These are phyloP conservation scores for Salix udensis DNA, from an alignment of 345 rosid species.

Conservation along the genomic window DNA sequence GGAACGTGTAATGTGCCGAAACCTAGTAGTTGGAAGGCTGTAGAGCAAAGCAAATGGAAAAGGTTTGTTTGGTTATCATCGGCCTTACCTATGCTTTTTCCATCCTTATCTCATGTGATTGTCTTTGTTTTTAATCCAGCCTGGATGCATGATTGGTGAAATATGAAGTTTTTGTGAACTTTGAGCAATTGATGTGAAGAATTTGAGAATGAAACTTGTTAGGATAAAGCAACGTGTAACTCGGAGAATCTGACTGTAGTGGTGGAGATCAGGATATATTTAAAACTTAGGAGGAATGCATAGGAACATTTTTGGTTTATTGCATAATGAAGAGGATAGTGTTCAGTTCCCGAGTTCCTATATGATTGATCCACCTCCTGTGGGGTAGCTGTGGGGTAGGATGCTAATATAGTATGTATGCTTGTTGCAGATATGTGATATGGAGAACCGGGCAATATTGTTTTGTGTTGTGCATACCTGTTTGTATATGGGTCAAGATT, in stretches of 20 bases:
- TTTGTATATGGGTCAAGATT: too few relatives aligned
- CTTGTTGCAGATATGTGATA: background rate
- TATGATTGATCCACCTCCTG: background rate
- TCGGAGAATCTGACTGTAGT: background rate
- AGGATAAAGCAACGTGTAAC: background rate
- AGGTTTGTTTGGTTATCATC: conserved; percentile 46
- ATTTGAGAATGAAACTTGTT: background rate
- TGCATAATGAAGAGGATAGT: background rate
- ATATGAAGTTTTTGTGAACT: background rate
- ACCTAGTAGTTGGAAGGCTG: conserved; percentile 94
- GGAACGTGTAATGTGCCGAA: conserved; percentile 88
- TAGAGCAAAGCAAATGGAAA: conserved; percentile 93
- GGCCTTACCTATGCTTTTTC: background rate
- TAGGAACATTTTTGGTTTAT: background rate
- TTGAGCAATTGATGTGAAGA: background rate
- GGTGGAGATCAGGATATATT: background rate
- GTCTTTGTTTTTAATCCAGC: background rate
- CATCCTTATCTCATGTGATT: background rate
- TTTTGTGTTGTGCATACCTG: too few relatives aligned
- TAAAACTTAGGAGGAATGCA: background rate
- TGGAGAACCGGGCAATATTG: too few relatives aligned
- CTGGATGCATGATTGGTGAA: background rate
- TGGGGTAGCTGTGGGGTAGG: background rate
- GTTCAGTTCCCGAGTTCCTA: background rate
- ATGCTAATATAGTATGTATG: background rate